phyloP scores from a whole-genome alignment of 371 early-diverging fungal species.

The Batkoa obscura region DNA sequence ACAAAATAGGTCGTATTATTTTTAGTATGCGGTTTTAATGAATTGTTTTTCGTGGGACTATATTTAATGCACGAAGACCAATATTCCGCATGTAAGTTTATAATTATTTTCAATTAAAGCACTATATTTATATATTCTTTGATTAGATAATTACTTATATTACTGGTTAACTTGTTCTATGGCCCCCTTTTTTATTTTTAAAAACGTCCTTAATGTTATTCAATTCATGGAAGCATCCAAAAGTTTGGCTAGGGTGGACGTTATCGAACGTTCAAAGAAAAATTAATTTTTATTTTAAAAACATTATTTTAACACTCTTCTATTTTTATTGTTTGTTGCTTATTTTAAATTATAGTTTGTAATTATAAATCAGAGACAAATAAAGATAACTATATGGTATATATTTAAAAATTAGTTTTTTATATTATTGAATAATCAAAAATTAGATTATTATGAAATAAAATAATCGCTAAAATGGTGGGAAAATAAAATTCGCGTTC shows the following conservation, averaged over 20 bases:
- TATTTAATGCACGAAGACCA: constrained; percentile 28
- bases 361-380: too few species aligned
- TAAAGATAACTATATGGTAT: too few species aligned
- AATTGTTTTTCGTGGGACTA: constrained; percentile 66
- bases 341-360: too few species aligned
- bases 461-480: too few species aligned
- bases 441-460: too few species aligned
- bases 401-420: too few species aligned
- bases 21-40: constrained; percentile 75
- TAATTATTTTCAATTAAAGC: neutral
- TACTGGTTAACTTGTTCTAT: constrained; percentile 20
- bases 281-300: neutral
- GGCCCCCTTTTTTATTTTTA: constrained; percentile 60
- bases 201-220: constrained; percentile 78
- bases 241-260: constrained; percentile 52
- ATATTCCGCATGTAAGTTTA: neutral
- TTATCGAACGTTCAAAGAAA: constrained; percentile 20
- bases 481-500: too few species aligned
- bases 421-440: too few species aligned
- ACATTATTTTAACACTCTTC: neutral
- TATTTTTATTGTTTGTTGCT: too few species aligned
- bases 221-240: constrained; percentile 75
- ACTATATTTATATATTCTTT: neutral
- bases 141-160: neutral
- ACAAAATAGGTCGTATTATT: constrained; percentile 52